A percentile compares a stretch with the other conserved stretches of the same genome.
Evolutionary conservation across 768 basidiomycete species (phyloP).

Genomic region (Auricularia cornea): DNA sequence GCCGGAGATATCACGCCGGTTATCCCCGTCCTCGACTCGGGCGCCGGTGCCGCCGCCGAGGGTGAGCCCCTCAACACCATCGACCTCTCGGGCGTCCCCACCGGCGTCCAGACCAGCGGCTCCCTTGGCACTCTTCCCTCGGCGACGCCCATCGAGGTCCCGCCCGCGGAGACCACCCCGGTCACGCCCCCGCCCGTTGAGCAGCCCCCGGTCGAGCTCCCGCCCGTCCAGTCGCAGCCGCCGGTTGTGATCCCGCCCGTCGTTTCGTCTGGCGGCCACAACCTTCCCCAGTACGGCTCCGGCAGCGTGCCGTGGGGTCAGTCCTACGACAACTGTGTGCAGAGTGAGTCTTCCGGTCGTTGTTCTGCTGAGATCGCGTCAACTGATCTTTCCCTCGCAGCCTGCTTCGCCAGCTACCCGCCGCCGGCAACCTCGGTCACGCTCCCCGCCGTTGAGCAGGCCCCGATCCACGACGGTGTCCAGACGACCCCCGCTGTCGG

Average conservation of each 20-base stretch:
- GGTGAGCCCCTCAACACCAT: not conserved
- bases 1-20: slow-evolving; percentile 3
- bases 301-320: not conserved
- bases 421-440: not conserved
- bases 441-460: not conserved
- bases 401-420: not conserved
- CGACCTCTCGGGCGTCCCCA: not conserved
- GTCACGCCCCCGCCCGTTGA: not conserved
- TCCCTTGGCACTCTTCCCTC: not conserved
- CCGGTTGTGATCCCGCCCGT: not conserved
- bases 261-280: not conserved
- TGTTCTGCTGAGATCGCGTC: not conserved
- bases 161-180: not conserved
- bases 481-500: not conserved
- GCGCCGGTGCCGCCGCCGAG: slow-evolving; percentile 16
- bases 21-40: slow-evolving; percentile 30
- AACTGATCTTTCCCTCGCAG: not conserved
- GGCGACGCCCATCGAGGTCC: not conserved
- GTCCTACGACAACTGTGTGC: not conserved
- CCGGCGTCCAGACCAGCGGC: not conserved
- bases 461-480: not conserved
- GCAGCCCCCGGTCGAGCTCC: not conserved
- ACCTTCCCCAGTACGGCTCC: not conserved
- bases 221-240: not conserved
- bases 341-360: not conserved